Base-by-base conservation (phyloP, 2,329 filamentous ascomycete species). In the Penicillium capsulatum region DNA sequence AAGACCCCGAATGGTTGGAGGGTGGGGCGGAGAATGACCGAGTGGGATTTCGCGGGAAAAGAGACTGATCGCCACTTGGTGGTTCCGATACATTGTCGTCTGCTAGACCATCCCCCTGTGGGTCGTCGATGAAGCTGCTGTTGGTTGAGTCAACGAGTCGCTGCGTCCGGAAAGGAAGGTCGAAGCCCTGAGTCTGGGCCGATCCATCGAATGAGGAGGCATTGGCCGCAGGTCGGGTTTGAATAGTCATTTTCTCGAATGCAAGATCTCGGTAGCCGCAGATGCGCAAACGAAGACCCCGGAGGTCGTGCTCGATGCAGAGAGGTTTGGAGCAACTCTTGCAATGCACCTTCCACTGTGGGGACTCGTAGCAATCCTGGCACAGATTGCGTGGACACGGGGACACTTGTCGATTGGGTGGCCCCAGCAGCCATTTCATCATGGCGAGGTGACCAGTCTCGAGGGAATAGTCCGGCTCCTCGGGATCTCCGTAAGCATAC, bases 251-350 rank as follows among this genome's bases (percentile, higher is more conserved):
- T 45, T 71, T 72, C 53, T 80, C 76, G 15, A 71, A 60, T 17
- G 68, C 63, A 42, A 80, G 66, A 36, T 79, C 75, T 47, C 73
- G 66, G 50, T 72, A 79, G 13, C 76, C 76, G 52, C 76, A 80
- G 34, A 78, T 76, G 26, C 75, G 66, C 17, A 78, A 64, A 37
- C 76, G 74, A 14, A 78, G 64, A 10, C 70, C 75, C 17, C 75
- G 70, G 31, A 80, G 71, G 48, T 80, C 76, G 54, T 80, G 76
- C 50, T 79, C 76, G 50, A 78, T 76, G 58, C 76, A 80, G 17
- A 80, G 61, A 2, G 75, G 69, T 38, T 69, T 75, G 28, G 75
- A 75, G 61, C 76, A 80, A 30, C 66, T 69, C 51, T 75, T 73
- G 57, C 76, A 80, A 27, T 73, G 69, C n/a, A 79, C 70, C 50